These are phyloP conservation scores for Phytophthora vignae DNA, from an alignment of 352 stramenopile genomes.

Conservation along the genomic window DNA sequence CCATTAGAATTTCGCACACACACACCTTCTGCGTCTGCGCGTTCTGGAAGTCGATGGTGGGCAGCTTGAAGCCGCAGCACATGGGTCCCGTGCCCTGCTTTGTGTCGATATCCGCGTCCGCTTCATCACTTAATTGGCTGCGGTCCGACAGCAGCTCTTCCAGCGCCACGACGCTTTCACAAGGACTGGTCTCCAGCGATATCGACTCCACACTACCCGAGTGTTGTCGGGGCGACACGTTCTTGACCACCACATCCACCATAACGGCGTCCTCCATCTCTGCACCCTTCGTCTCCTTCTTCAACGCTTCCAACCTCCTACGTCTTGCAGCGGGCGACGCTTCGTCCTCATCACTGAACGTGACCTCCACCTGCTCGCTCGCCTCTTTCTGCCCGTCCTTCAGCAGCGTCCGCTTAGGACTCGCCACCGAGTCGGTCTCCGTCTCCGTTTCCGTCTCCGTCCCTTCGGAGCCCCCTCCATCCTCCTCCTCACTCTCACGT, in stretches of 20 bases:
- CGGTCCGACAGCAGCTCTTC: conserved; percentile 55
- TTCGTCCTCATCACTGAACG: conserved; percentile 31
- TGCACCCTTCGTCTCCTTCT: conserved; percentile 1
- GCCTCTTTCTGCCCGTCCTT: conserved; percentile 12
- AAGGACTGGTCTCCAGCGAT: conserved; percentile 53
- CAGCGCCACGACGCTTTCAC: conserved; percentile 59
- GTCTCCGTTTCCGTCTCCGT: conserved; percentile 56
- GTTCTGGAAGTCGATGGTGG: conserved; percentile 71
- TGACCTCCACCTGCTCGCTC: conserved; percentile 23
- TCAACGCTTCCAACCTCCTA: conserved; percentile 28
- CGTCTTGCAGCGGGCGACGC: conserved; percentile 34
- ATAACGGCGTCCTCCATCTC: conserved; percentile 19
- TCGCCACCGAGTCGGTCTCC: conserved; percentile 40
- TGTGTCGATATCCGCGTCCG: conserved; percentile 19
- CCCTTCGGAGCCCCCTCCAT: conserved; percentile 25
- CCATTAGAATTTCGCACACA: neutral
- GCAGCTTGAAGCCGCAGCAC: conserved; percentile 57
- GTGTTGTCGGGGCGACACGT: conserved; percentile 16
- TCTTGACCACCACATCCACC: conserved; percentile 18
- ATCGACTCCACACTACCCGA: conserved; percentile 45
- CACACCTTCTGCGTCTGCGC: conserved; percentile 80
- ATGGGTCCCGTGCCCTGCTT: conserved; percentile 32
- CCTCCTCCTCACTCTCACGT: conserved; percentile 26
- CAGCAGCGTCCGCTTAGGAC: conserved; percentile 26
- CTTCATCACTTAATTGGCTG: conserved; percentile 32